These are phyloP conservation scores for Millerago galiae DNA, from an alignment of 805 yeast species.

Conservation along the genomic window DNA sequence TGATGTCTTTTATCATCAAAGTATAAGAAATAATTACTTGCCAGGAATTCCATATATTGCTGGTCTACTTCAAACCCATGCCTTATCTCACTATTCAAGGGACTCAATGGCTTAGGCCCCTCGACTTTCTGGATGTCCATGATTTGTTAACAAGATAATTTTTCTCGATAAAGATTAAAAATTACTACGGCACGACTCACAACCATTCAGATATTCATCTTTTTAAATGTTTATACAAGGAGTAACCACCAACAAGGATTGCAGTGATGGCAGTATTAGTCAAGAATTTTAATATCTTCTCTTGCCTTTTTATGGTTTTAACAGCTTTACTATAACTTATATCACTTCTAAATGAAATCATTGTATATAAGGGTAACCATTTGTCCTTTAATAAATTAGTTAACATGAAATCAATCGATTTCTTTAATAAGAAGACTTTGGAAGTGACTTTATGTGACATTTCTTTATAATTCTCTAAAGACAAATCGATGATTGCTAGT, in stretches of 20 bases:
- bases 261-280: constrained; percentile 14
- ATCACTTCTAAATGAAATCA: constrained; percentile 87
- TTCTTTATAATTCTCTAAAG: constrained; percentile 75
- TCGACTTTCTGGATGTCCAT: constrained; percentile 4
- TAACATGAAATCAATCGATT: constrained; percentile 58
- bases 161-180: too few species aligned
- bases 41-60: constrained; percentile 47
- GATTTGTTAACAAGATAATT: too few species aligned
- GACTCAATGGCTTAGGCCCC: constrained; percentile 15
- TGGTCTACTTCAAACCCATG: constrained; percentile 68
- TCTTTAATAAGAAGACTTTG: constrained; percentile 52
- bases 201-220: background rate
- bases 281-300: constrained; percentile 33
- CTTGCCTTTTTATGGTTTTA: constrained; percentile 47
- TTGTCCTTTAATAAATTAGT: constrained; percentile 50
- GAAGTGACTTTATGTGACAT: constrained; percentile 80
- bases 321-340: constrained; percentile 71
- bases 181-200: background rate
- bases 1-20: constrained; percentile 89
- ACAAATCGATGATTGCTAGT: constrained; percentile 68
- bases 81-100: constrained; percentile 51
- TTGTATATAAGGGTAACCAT: constrained; percentile 86
- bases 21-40: constrained; percentile 70
- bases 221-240: background rate
- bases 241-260: background rate